Base-by-base conservation (phyloP, 352 stramenopile species). In the Pythium aristosporum region DNA sequence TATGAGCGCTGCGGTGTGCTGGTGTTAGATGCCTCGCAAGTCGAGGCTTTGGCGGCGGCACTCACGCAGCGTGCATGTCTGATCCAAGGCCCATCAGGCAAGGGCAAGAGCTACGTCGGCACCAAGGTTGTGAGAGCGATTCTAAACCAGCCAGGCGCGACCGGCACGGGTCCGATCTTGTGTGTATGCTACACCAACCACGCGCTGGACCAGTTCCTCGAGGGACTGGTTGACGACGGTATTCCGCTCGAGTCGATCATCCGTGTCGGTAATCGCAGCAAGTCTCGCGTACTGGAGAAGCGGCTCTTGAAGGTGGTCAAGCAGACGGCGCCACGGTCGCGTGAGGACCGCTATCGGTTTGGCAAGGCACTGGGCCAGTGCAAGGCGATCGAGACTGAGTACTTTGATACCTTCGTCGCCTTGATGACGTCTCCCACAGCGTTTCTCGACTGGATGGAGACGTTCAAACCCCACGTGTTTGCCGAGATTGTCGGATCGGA, bases 101-200 rank as follows among this genome's bases (percentile, higher is more conserved):
- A 74, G 47, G 87, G 87, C 36, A 97, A 97, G 56, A 94, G 80
- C 28, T 96, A 91, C 57, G 86, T 96, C 52, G 88, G 88, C 15
- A 79, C 71, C 1, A 74, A 92, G 20, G 77, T 96, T 32, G 87
- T 80, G 21, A 69, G 79, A 37, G 82, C 85, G 13, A 86, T 97
- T 58, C 51, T 90, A 32, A 52, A 75, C 8, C 60, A 61, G 25
- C 34, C 32, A 9, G 5, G 25, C 49, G 69, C 69, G 9, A n/a
- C n/a, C n/a, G 63, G 73, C 8, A 51, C 80, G 10, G 69, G 65
- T 13, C 77, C 77, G 3, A 87, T 97, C 50, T 66, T 97, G 7
- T 80, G 82, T 57, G 84, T 97, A 7, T 97, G 89, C 72, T 96
- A 94, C 69, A 97, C 89, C 11, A 97, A 97, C 72, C 87, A 97